A percentile compares a stretch with the other conserved stretches of the same genome.
Conservation (phyloP, 345 rosid species). For the Heritiera littoralis region DNA sequence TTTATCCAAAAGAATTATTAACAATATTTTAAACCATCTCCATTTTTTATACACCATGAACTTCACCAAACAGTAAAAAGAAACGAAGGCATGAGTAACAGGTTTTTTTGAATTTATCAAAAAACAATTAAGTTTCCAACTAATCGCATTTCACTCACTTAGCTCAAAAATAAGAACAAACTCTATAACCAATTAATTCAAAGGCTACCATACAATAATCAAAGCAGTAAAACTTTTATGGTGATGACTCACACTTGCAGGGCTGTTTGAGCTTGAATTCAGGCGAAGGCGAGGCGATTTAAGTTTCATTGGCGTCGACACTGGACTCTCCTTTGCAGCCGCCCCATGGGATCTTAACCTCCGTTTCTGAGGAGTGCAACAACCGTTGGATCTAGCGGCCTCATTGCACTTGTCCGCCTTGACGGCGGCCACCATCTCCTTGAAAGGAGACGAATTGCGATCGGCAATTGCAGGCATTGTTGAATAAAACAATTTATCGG, state of each 20-base stretch:
- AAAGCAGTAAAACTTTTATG: neutral
- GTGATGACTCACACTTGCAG: slow-evolving; percentile 29
- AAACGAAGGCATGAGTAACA: neutral
- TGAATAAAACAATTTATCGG: neutral
- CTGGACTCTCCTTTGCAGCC: neutral
- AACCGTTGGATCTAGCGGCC: neutral
- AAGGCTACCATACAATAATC: neutral
- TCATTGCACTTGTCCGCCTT: too few relatives aligned
- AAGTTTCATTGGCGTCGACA: slow-evolving; percentile 37
- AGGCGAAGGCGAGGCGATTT: slow-evolving; percentile 55
- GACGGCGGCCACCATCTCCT: slow-evolving; percentile 27
- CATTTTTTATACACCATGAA: neutral
- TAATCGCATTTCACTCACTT: neutral
- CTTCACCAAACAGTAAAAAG: neutral
- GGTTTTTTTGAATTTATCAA: neutral
- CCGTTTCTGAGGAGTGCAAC: neutral
- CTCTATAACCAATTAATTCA: too few relatives aligned
- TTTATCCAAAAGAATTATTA: neutral
- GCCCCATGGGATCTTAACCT: neutral
- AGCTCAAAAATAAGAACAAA: neutral
- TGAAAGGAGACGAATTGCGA: slow-evolving; percentile 41
- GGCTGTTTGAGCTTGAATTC: slow-evolving; percentile 36
- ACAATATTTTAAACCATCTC: neutral
- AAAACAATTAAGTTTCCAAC: neutral
- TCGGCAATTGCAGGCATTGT: slow-evolving; percentile 62